Base-by-base conservation (phyloP, 73 alveolate genomes). In the Paramecium pentaurelia region DNA sequence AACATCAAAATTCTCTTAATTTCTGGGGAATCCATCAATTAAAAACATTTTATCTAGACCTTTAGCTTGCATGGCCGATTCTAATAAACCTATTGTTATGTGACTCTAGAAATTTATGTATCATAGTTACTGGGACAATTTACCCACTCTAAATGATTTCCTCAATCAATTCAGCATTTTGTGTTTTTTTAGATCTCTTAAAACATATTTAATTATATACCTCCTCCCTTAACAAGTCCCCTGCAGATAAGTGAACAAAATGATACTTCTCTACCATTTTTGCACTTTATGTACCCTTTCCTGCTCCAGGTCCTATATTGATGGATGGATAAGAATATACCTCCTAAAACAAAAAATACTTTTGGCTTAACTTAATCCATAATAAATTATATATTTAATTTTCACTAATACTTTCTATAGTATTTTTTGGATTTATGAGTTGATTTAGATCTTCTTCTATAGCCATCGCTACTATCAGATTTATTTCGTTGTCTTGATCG, bases 11-110 rank as follows among this genome's bases (percentile, higher is more conserved):
- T 96, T 96, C 12, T 96, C 98, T 38, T 95, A 77, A 88, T 93
- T 95, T 86, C 98, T 64, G 5, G 98, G 98, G 86, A 95, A 96
- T 32, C 98, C 98, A 91, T 96, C 98, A 86, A 96, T 95, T 18
- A 96, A 77, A 93, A 96, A 96, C 40, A 59, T 60, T 58, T 92
- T 92, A 60, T 86, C 92, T 8, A 59, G 92, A 12, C 97, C 96
- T 30, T 87, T 47, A 51, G 85, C 77, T 89, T 92, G 86, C 97
- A 94, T 95, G 12, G 94, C 96, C 36, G 77, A 80, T 83, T 94
- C 92, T 40, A 94, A 77, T 11, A 94, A 80, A 30, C 45, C 38
- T 54, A 94, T 84, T 59, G 95, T 92, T 91, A 92, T 95, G 47
- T 94, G 86, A 6, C 86, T 30, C 84, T 64, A 64, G 16, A 5